A percentile compares a stretch with the other conserved stretches of the same genome.
phyloP scores from a whole-genome alignment of 73 alveolate genomes.

The Stentor coeruleus region DNA sequence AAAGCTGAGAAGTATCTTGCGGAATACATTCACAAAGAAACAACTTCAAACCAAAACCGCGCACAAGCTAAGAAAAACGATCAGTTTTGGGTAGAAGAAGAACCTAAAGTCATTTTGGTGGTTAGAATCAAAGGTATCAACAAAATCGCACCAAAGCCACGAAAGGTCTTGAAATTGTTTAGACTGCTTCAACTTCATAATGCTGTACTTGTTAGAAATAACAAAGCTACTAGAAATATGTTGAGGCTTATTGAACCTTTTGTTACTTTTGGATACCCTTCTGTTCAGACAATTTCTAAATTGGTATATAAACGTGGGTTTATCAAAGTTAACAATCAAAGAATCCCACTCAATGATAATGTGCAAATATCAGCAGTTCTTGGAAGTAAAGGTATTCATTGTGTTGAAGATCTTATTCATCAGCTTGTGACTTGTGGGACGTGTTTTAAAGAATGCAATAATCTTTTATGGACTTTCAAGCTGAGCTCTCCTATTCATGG shows the following conservation, averaged over 20 bases:
- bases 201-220: constrained; percentile 83
- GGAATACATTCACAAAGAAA: too few species aligned
- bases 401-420: constrained; percentile 95
- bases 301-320: constrained; percentile 94
- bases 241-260: constrained; percentile 80
- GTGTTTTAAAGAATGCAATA: constrained; percentile 92
- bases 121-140: constrained; percentile 64
- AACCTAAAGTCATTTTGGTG: constrained; percentile 39
- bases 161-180: constrained; percentile 76
- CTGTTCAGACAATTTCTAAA: constrained; percentile 70
- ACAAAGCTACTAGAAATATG: constrained; percentile 94
- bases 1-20: too few species aligned
- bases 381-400: constrained; percentile 86
- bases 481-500: constrained; percentile 88
- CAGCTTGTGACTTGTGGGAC: constrained; percentile 90
- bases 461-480: constrained; percentile 94
- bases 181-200: constrained; percentile 90
- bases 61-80: too few species aligned
- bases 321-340: constrained; percentile 82
- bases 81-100: constrained; percentile 52
- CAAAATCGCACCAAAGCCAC: constrained; percentile 80
- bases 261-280: constrained; percentile 89
- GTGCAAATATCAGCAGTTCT: constrained; percentile 76
- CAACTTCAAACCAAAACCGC: too few species aligned
- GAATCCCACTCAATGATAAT: constrained; percentile 92